phyloP scores from a whole-genome alignment of 2,329 filamentous ascomycete genomes.

The Verticillium albo-atrum region DNA sequence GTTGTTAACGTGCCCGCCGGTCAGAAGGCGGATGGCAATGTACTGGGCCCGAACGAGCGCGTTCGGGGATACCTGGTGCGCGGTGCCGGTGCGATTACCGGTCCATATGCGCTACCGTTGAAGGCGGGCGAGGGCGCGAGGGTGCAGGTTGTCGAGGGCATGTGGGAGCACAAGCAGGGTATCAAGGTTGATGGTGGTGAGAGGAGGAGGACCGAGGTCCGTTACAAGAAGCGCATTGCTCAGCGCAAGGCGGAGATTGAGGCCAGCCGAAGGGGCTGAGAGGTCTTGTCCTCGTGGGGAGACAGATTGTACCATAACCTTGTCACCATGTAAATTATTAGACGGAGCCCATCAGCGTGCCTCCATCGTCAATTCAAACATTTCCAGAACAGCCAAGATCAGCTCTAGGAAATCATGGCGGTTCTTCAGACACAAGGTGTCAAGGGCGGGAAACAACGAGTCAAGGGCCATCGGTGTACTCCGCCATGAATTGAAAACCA shows the following conservation, averaged over 20 bases:
- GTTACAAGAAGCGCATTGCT: constrained; percentile 77
- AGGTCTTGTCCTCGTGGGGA: neutral
- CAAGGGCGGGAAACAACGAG: too few species aligned
- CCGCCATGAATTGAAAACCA: too few species aligned
- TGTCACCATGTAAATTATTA: constrained; percentile 2
- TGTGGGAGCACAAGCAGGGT: constrained; percentile 87
- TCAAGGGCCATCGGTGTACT: too few species aligned
- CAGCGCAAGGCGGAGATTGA: constrained; percentile 65
- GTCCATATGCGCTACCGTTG: constrained; percentile 67
- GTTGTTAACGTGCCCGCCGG: constrained; percentile 52
- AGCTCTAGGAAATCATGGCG: too few species aligned
- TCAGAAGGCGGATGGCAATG: constrained; percentile 20
- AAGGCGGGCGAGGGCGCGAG: constrained; percentile 61
- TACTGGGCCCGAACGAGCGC: constrained; percentile 26
- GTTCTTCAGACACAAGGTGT: too few species aligned
- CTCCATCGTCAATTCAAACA: neutral
- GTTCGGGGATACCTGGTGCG: constrained; percentile 64
- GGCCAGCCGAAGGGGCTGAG: neutral
- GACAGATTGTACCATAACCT: neutral
- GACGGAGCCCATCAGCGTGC: neutral
- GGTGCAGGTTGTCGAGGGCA: constrained; percentile 72
- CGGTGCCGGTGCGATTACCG: constrained; percentile 65
- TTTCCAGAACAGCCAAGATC: neutral
- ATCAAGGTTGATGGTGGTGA: constrained; percentile 96
- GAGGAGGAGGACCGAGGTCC: constrained; percentile 77